Conservation (phyloP, 2,329 filamentous ascomycete genomes). For the Fusarium miscanthi region DNA sequence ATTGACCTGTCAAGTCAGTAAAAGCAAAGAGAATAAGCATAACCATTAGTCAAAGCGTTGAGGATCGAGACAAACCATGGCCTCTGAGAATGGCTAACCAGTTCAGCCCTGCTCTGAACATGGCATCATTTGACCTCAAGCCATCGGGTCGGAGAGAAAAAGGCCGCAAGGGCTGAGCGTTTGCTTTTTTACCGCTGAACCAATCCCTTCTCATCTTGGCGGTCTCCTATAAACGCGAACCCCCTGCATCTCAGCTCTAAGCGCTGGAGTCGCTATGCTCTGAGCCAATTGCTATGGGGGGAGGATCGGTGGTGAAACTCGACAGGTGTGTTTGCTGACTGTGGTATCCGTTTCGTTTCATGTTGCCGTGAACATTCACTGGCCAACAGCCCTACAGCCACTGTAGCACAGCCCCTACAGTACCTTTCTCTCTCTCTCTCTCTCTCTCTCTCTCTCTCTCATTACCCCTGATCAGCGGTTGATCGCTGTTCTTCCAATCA, state of each 20-base stretch:
- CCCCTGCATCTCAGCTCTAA: slow-evolving; percentile 11
- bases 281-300: neutral
- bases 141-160: neutral
- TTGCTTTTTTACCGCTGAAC: neutral
- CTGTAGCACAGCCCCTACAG: slow-evolving; percentile 23
- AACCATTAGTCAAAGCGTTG: neutral
- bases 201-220: slow-evolving; percentile 24
- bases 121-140: neutral
- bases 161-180: neutral
- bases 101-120: slow-evolving; percentile 21
- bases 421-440: neutral
- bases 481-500: slow-evolving; percentile 22
- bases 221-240: slow-evolving; percentile 20
- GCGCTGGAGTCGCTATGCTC: slow-evolving; percentile 2
- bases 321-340: neutral
- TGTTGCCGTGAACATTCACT: slow-evolving; percentile 10
- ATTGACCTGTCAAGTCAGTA: neutral
- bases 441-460: too few species aligned
- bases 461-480: neutral
- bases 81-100: slow-evolving; percentile 46
- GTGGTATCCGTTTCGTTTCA: slow-evolving; percentile 28
- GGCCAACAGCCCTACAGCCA: slow-evolving; percentile 15
- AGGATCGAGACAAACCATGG: slow-evolving; percentile 1
- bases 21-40: neutral
- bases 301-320: slow-evolving; percentile 19